Evolutionary conservation across 169 alveolate species (phyloP), one percentile per base, ranked within the genome.

Genomic region (Babesia caballi): DNA sequence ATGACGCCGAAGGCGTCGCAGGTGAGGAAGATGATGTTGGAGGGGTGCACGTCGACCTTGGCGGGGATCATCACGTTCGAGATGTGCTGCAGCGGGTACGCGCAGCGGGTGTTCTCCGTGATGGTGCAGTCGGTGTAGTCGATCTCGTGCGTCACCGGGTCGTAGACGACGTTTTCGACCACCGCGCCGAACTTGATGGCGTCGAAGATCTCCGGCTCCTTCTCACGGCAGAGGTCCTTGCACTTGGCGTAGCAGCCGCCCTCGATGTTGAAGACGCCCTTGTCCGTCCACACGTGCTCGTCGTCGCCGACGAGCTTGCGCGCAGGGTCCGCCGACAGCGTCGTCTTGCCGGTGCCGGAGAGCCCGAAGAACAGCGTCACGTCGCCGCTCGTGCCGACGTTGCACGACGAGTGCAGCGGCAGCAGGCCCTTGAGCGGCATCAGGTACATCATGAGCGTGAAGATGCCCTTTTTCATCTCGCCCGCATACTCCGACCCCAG

Each of bases 321-420:
- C 17, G 88, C 65, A 19, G 98, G 96, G 74, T 96, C 99, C 19
- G 99, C 98, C 15, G 97, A 92, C 52, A 97, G 85, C 9, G 99
- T 97, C 33, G 99, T 97, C 87, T 97, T 97, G 19, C 99, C 99
- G 30, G 99, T 97, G 36, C 99, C 99, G 33, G 97, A 91, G n/a
- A 97, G 92, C 9, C 99, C 99, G 80, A 97, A 97, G 75, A 95
- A 94, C 68, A 97, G 83, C 28, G 98, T 93, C 35, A 95, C 97
- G 73, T 95, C 98, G 59, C 96, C 97, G 12, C 83, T 77, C 41
- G 60, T 52, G 25, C 98, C 98, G 58, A 95, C 96, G 82, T 95
- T 96, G 56, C 98, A 96, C 60, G 97, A 92, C n/a, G 98, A 95
- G 85, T 96, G 99, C 84, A 96, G 89, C n/a, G 98, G 95, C 74